Evolutionary conservation across 306 rosid genomes (phyloP), one percentile per base, ranked within the genome.

Genomic region (Adenanthera pavonina): DNA sequence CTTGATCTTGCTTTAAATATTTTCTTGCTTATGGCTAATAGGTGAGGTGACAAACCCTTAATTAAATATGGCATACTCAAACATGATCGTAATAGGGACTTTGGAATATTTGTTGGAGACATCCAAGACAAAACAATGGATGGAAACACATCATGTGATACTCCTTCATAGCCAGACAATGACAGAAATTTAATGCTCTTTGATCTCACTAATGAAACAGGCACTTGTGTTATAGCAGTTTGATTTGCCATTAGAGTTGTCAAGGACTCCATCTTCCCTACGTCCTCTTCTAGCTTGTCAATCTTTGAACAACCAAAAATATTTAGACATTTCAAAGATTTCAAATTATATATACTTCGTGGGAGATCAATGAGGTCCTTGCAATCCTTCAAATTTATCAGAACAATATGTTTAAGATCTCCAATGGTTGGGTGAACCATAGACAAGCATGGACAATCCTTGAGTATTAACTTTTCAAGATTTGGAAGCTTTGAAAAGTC

Each of bases 101-200:
- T 57, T 8, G 64, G 35, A 57, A 19, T 19, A 20, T 57, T 25
- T 25, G 30, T 8, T 20, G 64, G 33, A 0, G 64, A 8, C 64
- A 57, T 20, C 33, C 2, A 36, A 38, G 49, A 66, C 47, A 13
- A 66, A 66, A 66, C 38, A 14, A 66, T 49, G 16, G 49, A 8
- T 64, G 20, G 20, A 66, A 66, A 36, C 38, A 66, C 20, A 66
- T 41, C 33, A 38, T 41, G 33, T 16, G 48, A n/a, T 36, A 66
- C 3, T 66, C 72, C 72, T 66, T 66, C 72, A 66, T 7, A 66
- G 6, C 72, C 72, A 66, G 30, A 66, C 10, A 66, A 38, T 15
- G 72, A 38, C 25, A 66, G 7, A 38, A 7, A 66, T 66, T 38
- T 36, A 4, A 66, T 66, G 72, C 30, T 16, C 38, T n/a, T 66